Evolutionary conservation across 1,139 yeast species (phyloP).

Genomic region (Geotrichum candidum): DNA sequence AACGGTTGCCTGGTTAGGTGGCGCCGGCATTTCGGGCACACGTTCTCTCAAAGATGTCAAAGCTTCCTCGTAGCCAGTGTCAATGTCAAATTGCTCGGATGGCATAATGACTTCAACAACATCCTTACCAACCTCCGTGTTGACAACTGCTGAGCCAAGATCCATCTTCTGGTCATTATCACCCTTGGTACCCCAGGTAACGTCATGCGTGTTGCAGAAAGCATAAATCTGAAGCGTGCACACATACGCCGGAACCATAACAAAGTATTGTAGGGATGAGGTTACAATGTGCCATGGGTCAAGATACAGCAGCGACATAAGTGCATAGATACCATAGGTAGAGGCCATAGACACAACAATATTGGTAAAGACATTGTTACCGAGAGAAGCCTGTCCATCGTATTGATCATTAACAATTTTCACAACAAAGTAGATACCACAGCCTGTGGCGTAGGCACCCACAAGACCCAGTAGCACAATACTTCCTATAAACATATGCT

Average conservation of each 20-base stretch:
- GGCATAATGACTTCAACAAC: slow-evolving; percentile 83
- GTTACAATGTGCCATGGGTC: slow-evolving; percentile 95
- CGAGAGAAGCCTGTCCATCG: slow-evolving; percentile 35
- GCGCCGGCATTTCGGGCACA: slow-evolving; percentile 41
- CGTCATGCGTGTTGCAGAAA: slow-evolving; percentile 92
- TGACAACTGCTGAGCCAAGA: slow-evolving; percentile 58
- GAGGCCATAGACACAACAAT: slow-evolving; percentile 75
- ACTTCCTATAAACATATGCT: slow-evolving; percentile 61
- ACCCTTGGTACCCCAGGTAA: slow-evolving; percentile 97
- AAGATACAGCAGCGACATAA: slow-evolving; percentile 73
- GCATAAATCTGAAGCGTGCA: slow-evolving; percentile 91
- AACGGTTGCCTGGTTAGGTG: slow-evolving; percentile 4
- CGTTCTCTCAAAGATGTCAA: slow-evolving; percentile 67
- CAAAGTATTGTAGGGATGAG: slow-evolving; percentile 76
- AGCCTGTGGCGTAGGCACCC: slow-evolving; percentile 72
- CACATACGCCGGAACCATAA: slow-evolving; percentile 81
- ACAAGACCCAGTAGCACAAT: slow-evolving; percentile 70
- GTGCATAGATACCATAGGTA: slow-evolving; percentile 76
- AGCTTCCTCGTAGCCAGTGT: slow-evolving; percentile 76
- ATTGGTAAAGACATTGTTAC: slow-evolving; percentile 57
- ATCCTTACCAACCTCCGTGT: slow-evolving; percentile 48
- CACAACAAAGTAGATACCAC: slow-evolving; percentile 76
- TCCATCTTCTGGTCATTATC: slow-evolving; percentile 68
- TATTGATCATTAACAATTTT: slow-evolving; percentile 43
- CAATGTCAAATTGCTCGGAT: slow-evolving; percentile 84